These are phyloP conservation scores for Paramecium sonneborni DNA, from an alignment of 73 alveolate species.

Conservation along the genomic window DNA sequence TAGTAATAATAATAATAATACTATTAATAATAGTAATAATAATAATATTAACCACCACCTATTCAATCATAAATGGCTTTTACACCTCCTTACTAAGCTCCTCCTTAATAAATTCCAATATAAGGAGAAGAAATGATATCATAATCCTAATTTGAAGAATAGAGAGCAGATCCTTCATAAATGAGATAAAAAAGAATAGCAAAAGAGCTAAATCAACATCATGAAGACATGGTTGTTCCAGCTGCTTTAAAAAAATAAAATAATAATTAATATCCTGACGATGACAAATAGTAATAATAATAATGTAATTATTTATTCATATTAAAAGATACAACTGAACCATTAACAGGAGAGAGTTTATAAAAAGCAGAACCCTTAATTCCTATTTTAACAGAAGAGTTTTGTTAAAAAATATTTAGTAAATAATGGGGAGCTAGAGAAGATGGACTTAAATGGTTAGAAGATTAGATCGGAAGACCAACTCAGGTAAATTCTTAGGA, in stretches of 20 bases:
- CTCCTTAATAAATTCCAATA: slow-evolving; percentile 12
- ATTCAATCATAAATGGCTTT: not conserved
- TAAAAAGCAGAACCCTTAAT: slow-evolving; percentile 92
- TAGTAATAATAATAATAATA: not conserved
- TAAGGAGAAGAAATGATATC: slow-evolving; percentile 61
- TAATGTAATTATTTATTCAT: slow-evolving; percentile 66
- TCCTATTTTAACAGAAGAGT: slow-evolving; percentile 88
- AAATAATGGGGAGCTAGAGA: slow-evolving; percentile 91
- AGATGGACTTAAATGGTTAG: slow-evolving; percentile 74
- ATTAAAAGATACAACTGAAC: slow-evolving; percentile 68
- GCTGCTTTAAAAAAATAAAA: slow-evolving; percentile 73
- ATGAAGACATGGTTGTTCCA: slow-evolving; percentile 89
- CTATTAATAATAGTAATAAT: not conserved
- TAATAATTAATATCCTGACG: slow-evolving; percentile 74
- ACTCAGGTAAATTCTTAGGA: slow-evolving; percentile 50
- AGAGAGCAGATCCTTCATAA: slow-evolving; percentile 18
- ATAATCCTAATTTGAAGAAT: slow-evolving; percentile 45
- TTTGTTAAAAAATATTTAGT: slow-evolving; percentile 86
- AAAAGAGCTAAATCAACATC: slow-evolving; percentile 64
- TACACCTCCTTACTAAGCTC: not conserved
- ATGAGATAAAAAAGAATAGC: slow-evolving; percentile 33
- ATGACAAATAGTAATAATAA: slow-evolving; percentile 66
- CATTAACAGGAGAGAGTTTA: slow-evolving; percentile 81
- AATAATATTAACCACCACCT: slow-evolving; percentile 14
- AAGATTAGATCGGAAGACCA: slow-evolving; percentile 53